These are phyloP conservation scores for Phytophthora palmivora DNA, from an alignment of 352 stramenopile genomes.

Conservation along the genomic window DNA sequence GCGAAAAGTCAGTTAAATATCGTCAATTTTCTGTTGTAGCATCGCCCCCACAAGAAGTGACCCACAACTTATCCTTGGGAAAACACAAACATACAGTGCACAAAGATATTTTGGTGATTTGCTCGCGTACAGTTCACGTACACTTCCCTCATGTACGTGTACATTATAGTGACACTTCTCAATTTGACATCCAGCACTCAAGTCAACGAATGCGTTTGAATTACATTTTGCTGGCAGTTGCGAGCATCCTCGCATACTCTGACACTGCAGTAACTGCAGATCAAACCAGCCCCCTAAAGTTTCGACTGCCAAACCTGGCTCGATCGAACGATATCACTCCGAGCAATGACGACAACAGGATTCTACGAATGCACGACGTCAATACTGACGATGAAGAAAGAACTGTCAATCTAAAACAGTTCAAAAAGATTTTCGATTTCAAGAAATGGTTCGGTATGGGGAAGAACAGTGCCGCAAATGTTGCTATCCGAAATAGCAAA, in stretches of 20 bases:
- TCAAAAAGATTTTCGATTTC: neutral
- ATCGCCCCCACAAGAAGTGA: too few species aligned
- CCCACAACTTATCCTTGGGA: too few species aligned
- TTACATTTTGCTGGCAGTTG: neutral
- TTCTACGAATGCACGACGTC: neutral
- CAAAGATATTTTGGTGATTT: too few species aligned
- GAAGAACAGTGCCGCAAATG: neutral
- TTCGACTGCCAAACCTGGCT: neutral
- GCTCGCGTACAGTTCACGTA: too few species aligned
- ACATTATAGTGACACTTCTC: too few species aligned
- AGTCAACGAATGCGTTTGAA: neutral
- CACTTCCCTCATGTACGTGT: too few species aligned
- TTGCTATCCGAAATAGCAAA: neutral
- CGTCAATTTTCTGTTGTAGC: too few species aligned
- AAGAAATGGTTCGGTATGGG: neutral
- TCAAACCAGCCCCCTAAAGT: neutral
- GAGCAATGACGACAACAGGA: neutral
- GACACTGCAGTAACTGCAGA: neutral
- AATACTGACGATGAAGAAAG: neutral
- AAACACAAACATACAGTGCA: too few species aligned
- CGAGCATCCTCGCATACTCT: neutral
- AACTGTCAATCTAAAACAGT: neutral
- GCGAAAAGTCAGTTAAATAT: too few species aligned
- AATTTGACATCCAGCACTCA: neutral
- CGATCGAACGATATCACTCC: neutral